Percentiles rank a stretch among this genome's conserved stretches.
phyloP scores from a whole-genome alignment of 495 filamentous ascomycete species.

The Penicillium longicatenatum region DNA sequence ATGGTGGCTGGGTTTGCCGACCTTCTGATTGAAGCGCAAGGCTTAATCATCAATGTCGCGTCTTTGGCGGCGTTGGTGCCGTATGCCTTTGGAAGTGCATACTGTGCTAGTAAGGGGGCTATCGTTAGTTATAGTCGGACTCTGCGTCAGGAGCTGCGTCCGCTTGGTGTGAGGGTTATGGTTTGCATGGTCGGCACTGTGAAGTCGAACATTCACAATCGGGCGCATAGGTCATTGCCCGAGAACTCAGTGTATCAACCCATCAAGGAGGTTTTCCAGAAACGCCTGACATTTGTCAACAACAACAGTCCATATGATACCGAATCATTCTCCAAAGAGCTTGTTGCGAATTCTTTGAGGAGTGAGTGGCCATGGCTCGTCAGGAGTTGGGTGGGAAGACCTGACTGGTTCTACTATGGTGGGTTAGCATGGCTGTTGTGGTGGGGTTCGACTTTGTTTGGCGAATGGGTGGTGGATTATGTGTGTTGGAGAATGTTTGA shows the following conservation, averaged over 20 bases:
- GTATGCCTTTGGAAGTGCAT: background rate
- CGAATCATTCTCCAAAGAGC: background rate
- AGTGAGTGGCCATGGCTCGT: background rate
- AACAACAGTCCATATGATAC: background rate
- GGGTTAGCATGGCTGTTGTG: background rate
- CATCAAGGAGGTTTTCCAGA: background rate
- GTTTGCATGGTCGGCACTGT: constrained; percentile 1
- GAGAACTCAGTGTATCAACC: background rate
- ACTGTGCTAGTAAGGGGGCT: background rate
- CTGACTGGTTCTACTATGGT: background rate
- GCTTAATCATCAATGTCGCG: background rate
- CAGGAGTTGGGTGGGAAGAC: background rate
- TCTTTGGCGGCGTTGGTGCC: background rate
- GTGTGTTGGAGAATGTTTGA: constrained; percentile 1
- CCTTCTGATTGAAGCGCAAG: background rate
- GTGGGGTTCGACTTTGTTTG: background rate
- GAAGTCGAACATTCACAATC: background rate
- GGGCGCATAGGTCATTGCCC: background rate
- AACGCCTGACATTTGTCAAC: background rate
- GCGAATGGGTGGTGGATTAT: background rate
- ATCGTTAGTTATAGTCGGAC: constrained; percentile 2
- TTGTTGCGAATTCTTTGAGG: background rate
- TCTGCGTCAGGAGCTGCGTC: background rate
- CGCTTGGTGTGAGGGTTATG: background rate
- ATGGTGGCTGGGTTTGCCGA: background rate